These are phyloP conservation scores for Chrysoporthe cubensis DNA, from an alignment of 2,329 filamentous ascomycete genomes.

Conservation along the genomic window DNA sequence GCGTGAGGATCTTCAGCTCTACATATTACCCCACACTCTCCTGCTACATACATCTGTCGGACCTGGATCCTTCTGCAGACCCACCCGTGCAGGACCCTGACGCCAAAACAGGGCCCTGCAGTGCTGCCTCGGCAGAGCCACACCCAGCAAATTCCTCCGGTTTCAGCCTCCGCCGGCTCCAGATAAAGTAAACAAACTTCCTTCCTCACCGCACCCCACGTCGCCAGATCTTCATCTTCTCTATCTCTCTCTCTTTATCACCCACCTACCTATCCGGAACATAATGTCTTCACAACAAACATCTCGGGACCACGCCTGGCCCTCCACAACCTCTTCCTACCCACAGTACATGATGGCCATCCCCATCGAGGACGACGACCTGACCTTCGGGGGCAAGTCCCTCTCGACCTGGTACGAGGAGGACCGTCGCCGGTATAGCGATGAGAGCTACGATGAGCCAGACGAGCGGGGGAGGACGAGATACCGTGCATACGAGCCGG, in stretches of 20 bases:
- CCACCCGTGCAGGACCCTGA: neutral
- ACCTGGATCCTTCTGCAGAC: neutral
- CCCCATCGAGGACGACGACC: constrained; percentile 63
- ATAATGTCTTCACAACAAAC: constrained; percentile 27
- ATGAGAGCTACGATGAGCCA: constrained; percentile 40
- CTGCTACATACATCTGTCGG: neutral
- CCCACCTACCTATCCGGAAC: neutral
- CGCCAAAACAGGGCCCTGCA: constrained; percentile 1
- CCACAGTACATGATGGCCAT: constrained; percentile 49
- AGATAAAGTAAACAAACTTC: constrained; percentile 5
- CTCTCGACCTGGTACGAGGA: constrained; percentile 65
- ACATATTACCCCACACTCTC: neutral
- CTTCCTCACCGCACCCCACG: neutral
- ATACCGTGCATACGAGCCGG: constrained; percentile 36
- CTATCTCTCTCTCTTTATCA: neutral
- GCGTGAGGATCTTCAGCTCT: neutral
- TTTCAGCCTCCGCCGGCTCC: neutral
- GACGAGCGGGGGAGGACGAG: constrained; percentile 46
- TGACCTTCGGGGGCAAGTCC: constrained; percentile 64
- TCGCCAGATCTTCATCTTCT: neutral
- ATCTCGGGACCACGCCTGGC: constrained; percentile 22
- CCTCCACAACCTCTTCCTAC: constrained; percentile 22
- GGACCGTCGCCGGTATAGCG: constrained; percentile 51
- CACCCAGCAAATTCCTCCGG: neutral
- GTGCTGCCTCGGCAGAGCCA: constrained; percentile 6